A percentile compares a stretch with the other conserved stretches of the same genome.
These are phyloP conservation scores for Theobroma grandiflorum DNA, from an alignment of 441 rosid species.

Conservation along the genomic window DNA sequence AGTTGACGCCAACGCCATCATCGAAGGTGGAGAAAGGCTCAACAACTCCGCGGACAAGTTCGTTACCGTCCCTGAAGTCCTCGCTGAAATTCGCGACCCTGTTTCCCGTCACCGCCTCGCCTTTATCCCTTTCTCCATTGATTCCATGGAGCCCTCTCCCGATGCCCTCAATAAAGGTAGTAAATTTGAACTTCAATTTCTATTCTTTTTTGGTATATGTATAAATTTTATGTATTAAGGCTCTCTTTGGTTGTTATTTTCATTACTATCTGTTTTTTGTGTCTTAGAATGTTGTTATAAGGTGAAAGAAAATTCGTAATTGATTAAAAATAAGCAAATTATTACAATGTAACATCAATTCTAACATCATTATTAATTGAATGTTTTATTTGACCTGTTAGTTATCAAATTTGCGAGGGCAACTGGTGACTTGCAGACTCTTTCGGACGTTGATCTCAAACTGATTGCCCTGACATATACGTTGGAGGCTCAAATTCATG, in stretches of 20 bases:
- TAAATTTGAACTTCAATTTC: background rate
- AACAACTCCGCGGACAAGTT: slow-evolving; percentile 67
- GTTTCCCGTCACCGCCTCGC: slow-evolving; percentile 80
- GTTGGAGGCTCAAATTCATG: slow-evolving; percentile 85
- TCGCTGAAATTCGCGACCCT: slow-evolving; percentile 86
- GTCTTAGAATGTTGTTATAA: background rate
- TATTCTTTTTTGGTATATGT: background rate
- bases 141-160: slow-evolving; percentile 87
- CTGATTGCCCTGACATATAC: slow-evolving; percentile 84
- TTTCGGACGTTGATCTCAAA: slow-evolving; percentile 89
- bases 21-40: slow-evolving; percentile 72
- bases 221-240: background rate
- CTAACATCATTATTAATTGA: background rate
- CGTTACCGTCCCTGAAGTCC: slow-evolving; percentile 83
- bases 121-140: slow-evolving; percentile 67
- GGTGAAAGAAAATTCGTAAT: background rate
- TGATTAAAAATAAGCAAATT: background rate
- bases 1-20: slow-evolving; percentile 89
- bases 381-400: slow-evolving; percentile 30
- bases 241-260: background rate
- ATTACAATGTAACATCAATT: background rate
- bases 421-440: slow-evolving; percentile 90
- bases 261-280: background rate
- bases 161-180: slow-evolving; percentile 81
- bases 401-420: slow-evolving; percentile 85